phyloP scores from a whole-genome alignment of 2,329 filamentous ascomycete genomes.

The Thyridium curvatum region DNA sequence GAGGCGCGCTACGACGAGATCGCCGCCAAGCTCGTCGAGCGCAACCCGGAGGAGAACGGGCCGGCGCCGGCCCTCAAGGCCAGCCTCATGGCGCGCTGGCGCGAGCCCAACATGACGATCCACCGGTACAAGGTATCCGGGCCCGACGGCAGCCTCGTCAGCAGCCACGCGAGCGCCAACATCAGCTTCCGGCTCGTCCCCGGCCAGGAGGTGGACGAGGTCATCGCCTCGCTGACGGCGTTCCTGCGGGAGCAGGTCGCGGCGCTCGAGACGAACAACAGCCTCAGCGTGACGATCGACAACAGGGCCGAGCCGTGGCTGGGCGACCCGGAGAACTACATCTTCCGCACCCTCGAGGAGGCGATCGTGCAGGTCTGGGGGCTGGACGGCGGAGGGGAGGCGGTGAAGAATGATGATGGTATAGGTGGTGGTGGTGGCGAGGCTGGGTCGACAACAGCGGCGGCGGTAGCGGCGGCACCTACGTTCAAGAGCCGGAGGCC shows the following conservation, averaged over 20 bases:
- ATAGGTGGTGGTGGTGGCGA: conserved; percentile 9
- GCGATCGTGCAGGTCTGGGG: conserved; percentile 85
- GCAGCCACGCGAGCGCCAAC: conserved; percentile 78
- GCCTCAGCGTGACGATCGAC: conserved; percentile 75
- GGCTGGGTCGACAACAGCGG: background rate
- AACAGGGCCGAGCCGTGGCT: conserved; percentile 96
- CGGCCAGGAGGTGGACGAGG: conserved; percentile 78
- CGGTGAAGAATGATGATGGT: no score
- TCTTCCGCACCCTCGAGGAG: conserved; percentile 81
- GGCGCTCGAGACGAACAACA: conserved; percentile 72
- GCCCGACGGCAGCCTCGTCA: conserved; percentile 86
- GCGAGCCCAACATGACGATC: conserved; percentile 89
- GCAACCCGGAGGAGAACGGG: conserved; percentile 52
- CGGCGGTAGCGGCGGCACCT: conserved; percentile 9
- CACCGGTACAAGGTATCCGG: conserved; percentile 91
- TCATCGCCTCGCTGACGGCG: conserved; percentile 59
- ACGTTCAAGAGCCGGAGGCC: conserved; percentile 50
- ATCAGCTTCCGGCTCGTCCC: conserved; percentile 90
- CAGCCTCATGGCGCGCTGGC: conserved; percentile 88
- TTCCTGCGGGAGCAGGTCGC: conserved; percentile 69
- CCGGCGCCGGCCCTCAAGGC: conserved; percentile 67
- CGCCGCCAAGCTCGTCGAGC: conserved; percentile 65
- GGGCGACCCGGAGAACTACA: conserved; percentile 81
- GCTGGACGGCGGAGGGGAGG: conserved; percentile 28
- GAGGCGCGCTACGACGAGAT: conserved; percentile 80